Base-by-base conservation (phyloP, 2,329 filamentous ascomycete species). In the Fusarium chaquense region DNA sequence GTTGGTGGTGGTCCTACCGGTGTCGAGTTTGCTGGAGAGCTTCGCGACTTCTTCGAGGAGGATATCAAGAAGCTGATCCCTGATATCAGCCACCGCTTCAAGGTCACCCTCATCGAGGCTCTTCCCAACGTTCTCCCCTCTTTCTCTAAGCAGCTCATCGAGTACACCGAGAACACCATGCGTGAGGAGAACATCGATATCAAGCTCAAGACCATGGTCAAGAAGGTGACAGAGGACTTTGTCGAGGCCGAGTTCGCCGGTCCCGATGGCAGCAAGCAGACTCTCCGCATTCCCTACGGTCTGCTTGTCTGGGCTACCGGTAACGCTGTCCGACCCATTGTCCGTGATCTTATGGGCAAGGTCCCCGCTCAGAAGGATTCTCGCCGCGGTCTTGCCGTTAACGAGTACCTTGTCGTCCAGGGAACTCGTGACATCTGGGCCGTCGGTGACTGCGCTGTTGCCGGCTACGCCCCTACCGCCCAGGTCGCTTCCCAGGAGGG, bases 81-180 rank as follows among this genome's bases (percentile, higher is more conserved):
- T 46, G 94, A 98, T 68, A 97, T 99, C 81, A 90, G 91, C 80
- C 90, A 94, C 76, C 93, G 94, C 82, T 98, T 99, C 90, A 93
- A 94, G 81, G 95, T 99, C 71, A 99, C 96, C 62, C 90, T 99
- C 49, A 95, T 99, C 72, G 96, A 99, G 84, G 96, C 96, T 66
- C 89, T 99, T 35, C 96, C 96, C 75, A 98, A 97, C 81, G 94
- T 97, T 54, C 88, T 99, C 71, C 96, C 96, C 76, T 97, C 94
- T 87, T 99, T 99, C 87, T 97, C 93, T 80, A 98, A 98, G 88
- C 94, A 97, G 82, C 87, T 99, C 77, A 98, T 99, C 78, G 96
- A 99, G 78, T 99, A 99, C 87, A 99, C 96, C 75, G 96, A 99
- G 84, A 95, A 94, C 82, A 98, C 95, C 47, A 97, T 99, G 86